These are phyloP conservation scores for Climacium dendroides DNA, from an alignment of 225 moss, liverwort and hornwort species.

Conservation along the genomic window DNA sequence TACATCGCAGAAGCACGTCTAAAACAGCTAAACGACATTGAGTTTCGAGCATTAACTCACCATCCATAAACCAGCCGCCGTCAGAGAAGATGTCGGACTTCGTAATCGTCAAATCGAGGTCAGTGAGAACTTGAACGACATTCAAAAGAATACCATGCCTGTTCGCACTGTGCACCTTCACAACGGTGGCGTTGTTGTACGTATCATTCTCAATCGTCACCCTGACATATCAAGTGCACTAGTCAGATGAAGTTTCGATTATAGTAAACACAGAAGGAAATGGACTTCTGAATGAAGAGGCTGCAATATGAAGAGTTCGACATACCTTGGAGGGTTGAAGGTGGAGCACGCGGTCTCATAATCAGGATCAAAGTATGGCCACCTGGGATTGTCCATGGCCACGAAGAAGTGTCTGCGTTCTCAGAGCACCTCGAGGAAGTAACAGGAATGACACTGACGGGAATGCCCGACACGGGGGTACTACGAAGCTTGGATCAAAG, in stretches of 20 bases:
- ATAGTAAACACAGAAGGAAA: no score
- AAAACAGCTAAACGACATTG: no score
- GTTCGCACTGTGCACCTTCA: conserved; percentile 30
- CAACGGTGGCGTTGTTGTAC: conserved; percentile 17
- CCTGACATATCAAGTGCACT: background rate
- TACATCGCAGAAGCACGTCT: no score
- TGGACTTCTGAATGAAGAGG: background rate
- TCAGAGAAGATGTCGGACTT: conserved; percentile 45
- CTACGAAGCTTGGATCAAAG: background rate
- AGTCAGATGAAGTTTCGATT: background rate
- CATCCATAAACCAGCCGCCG: conserved; percentile 42
- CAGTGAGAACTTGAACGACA: conserved; percentile 39
- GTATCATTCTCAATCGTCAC: conserved; percentile 31
- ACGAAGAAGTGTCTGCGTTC: background rate
- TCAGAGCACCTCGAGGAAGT: background rate
- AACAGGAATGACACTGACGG: background rate
- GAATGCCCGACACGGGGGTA: background rate
- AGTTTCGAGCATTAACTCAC: background rate
- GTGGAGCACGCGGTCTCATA: conserved; percentile 28
- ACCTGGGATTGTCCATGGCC: conserved; percentile 21
- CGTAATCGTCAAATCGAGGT: conserved; percentile 29
- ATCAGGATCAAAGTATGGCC: conserved; percentile 48
- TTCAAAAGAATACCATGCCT: conserved; percentile 34
- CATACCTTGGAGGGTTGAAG: conserved; percentile 24
- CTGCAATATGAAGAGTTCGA: no score